Evolutionary conservation across 176 grass and related monocot genomes (phyloP).

Genomic region (Carex parvula): DNA sequence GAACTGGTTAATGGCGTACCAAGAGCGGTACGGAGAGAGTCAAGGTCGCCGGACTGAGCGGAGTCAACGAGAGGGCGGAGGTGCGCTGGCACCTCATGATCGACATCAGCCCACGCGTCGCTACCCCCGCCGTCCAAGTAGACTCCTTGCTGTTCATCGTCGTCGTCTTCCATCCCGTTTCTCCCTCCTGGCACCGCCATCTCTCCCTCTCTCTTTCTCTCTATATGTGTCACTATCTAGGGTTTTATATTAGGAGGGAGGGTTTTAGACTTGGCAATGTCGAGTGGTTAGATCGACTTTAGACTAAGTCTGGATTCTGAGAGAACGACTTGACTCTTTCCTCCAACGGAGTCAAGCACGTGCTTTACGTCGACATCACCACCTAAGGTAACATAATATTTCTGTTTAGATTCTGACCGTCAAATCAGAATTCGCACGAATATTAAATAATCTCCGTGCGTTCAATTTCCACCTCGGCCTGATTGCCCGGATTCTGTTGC

Average conservation of each 20-base stretch:
- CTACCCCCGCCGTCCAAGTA: conserved; percentile 34
- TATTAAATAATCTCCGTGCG: too few relatives aligned
- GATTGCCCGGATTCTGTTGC: too few relatives aligned
- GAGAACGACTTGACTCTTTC: conserved; percentile 20
- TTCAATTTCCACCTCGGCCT: too few relatives aligned
- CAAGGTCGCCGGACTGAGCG: conserved; percentile 58
- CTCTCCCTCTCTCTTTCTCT: conserved; percentile 21
- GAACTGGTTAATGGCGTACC: conserved; percentile 31
- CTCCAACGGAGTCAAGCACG: conserved; percentile 1
- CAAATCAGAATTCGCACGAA: too few relatives aligned
- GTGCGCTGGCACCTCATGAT: conserved; percentile 51
- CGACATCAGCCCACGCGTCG: conserved; percentile 40
- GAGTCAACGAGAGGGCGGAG: conserved; percentile 71
- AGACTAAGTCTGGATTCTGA: background rate
- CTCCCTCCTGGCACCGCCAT: conserved; percentile 51
- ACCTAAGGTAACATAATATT: too few relatives aligned
- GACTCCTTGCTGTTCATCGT: conserved; percentile 26
- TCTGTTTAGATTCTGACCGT: too few relatives aligned
- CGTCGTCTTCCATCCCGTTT: conserved; percentile 36
- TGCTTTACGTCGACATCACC: background rate
- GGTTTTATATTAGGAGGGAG: background rate
- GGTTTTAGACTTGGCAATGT: conserved; percentile 18
- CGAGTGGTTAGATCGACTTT: background rate
- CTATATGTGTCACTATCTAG: background rate
- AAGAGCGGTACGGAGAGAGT: conserved; percentile 54